Conservation (phyloP, 371 early-diverging fungal genomes). For the Conidiobolus incongruus region DNA sequence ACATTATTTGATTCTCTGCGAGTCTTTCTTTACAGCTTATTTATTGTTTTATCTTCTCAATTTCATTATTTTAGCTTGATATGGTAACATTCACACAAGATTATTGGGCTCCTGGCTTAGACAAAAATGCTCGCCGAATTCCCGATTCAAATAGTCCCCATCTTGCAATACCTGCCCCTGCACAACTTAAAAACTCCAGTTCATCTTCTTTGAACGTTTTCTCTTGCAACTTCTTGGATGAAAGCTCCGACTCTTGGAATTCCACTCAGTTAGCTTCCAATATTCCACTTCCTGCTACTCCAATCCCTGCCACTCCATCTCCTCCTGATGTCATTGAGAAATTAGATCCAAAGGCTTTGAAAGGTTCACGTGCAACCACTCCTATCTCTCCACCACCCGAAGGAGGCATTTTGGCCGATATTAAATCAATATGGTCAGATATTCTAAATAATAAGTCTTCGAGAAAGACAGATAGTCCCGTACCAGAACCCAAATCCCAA, state of each 20-base stretch:
- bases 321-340: no score
- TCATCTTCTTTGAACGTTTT: constrained; percentile 3
- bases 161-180: constrained; percentile 2
- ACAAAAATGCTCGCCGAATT: constrained; percentile 14
- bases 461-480: background rate
- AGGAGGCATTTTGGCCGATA: no score
- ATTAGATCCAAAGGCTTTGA: constrained; percentile 1
- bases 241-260: background rate
- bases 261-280: background rate
- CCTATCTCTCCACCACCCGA: background rate
- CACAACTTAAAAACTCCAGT: background rate
- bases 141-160: constrained; percentile 7
- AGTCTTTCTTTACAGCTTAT: no score
- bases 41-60: no score
- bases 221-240: no score
- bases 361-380: background rate
- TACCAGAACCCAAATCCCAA: background rate
- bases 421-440: background rate
- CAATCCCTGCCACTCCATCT: no score
- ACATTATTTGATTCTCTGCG: no score
- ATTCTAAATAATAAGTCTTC: background rate
- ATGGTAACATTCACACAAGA: constrained; percentile 21
- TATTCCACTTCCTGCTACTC: no score
- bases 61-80: no score
- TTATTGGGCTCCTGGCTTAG: constrained; percentile 20